Conservation (phyloP, 805 yeast species). For the Candida sanyiensis region DNA sequence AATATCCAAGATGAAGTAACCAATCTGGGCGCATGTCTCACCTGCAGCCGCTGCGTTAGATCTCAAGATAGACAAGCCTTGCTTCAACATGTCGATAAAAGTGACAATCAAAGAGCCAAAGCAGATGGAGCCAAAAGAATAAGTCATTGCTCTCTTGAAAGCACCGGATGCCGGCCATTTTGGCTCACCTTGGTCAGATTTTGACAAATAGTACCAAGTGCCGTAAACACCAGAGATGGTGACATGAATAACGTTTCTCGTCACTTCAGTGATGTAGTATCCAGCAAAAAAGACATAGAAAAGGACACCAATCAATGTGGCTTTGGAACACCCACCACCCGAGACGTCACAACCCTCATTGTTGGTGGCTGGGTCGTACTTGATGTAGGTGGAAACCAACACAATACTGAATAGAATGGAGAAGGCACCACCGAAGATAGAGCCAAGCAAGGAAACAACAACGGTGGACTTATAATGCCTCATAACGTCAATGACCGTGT, state of each 20-base stretch:
- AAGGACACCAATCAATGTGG: constrained; percentile 61
- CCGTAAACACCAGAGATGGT: constrained; percentile 83
- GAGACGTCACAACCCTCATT: constrained; percentile 47
- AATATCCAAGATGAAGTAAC: constrained; percentile 50
- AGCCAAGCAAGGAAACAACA: constrained; percentile 54
- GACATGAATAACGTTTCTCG: constrained; percentile 74
- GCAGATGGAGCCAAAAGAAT: constrained; percentile 85
- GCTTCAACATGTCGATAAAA: constrained; percentile 60
- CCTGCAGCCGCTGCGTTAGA: constrained; percentile 47
- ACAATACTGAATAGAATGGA: constrained; percentile 60
- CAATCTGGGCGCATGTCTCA: constrained; percentile 46
- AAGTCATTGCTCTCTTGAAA: constrained; percentile 71
- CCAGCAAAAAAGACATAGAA: constrained; percentile 79
- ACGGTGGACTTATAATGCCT: constrained; percentile 65
- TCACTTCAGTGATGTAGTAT: constrained; percentile 75
- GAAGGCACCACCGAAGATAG: constrained; percentile 54
- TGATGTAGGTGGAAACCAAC: constrained; percentile 71
- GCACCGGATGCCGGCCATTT: constrained; percentile 76
- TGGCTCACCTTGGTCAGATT: constrained; percentile 75
- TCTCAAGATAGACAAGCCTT: constrained; percentile 46
- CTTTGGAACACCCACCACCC: constrained; percentile 51
- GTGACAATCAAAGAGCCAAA: constrained; percentile 76
- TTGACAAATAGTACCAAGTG: constrained; percentile 81
- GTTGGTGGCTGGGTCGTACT: constrained; percentile 52
- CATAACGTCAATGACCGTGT: constrained; percentile 74